A percentile compares a stretch with the other conserved stretches of the same genome.
phyloP scores from a whole-genome alignment of 169 alveolate species.

The Plasmodium vinckei region DNA sequence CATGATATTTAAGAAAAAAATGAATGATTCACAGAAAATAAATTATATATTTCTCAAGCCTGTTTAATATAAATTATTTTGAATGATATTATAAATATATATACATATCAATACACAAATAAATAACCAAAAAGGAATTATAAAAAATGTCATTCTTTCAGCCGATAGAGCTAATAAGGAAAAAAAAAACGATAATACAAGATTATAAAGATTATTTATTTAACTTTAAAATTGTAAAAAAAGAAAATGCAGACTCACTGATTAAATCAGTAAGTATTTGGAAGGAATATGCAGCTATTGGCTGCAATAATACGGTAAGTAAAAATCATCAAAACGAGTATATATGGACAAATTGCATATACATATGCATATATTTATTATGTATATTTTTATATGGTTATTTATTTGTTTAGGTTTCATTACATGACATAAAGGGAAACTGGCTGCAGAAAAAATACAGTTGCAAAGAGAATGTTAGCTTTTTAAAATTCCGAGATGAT shows the following conservation, averaged over 20 bases:
- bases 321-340: not conserved
- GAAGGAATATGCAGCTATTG: conserved; percentile 41
- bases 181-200: not conserved
- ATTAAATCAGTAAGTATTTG: conserved; percentile 60
- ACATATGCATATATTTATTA: not conserved
- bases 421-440: conserved; percentile 24
- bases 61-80: no score
- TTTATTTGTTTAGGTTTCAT: conserved; percentile 7
- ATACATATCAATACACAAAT: not conserved
- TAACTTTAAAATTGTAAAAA: conserved; percentile 34
- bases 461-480: conserved; percentile 46
- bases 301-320: conserved; percentile 47
- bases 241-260: conserved; percentile 18
- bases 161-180: conserved; percentile 26
- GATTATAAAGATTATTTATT: conserved; percentile 20
- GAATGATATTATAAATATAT: no score
- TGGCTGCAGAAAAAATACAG: conserved; percentile 39
- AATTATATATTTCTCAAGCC: no score
- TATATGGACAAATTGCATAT: not conserved
- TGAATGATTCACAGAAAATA: no score
- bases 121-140: conserved; percentile 1
- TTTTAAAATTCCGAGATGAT: conserved; percentile 63
- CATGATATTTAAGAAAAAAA: no score
- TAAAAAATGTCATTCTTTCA: conserved; percentile 37
- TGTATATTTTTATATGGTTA: not conserved